phyloP scores from a whole-genome alignment of 768 basidiomycete genomes.

The Saitozyma podzolica region DNA sequence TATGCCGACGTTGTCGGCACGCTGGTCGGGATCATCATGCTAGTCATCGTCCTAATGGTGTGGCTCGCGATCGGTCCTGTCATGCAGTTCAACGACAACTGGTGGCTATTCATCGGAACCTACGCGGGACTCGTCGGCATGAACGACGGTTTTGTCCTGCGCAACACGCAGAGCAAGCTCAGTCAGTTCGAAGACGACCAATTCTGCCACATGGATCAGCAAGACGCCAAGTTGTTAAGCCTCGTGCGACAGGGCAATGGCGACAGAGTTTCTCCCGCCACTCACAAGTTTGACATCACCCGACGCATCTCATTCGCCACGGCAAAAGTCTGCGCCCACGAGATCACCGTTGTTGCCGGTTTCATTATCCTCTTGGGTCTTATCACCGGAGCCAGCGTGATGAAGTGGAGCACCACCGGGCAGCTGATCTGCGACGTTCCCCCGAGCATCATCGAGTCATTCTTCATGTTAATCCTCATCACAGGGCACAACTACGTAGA shows the following conservation, averaged over 20 bases:
- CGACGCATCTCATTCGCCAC: not conserved
- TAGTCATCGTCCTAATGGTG: not conserved
- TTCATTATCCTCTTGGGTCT: not conserved
- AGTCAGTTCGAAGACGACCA: not conserved
- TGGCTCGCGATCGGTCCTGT: conserved; percentile 8
- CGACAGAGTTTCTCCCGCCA: not conserved
- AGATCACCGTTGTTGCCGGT: not conserved
- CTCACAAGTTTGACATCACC: not conserved
- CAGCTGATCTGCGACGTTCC: conserved; percentile 5
- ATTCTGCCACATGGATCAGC: not conserved
- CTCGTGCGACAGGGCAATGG: not conserved
- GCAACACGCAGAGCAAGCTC: conserved; percentile 2
- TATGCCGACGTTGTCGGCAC: conserved; percentile 4
- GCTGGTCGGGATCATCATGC: conserved; percentile 2
- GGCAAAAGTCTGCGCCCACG: not conserved
- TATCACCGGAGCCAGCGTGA: not conserved
- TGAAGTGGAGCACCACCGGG: conserved; percentile 1
- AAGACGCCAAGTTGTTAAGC: not conserved
- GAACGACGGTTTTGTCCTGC: conserved; percentile 8
- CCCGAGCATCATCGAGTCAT: conserved; percentile 4
- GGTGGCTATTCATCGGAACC: conserved; percentile 11
- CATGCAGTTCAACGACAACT: conserved; percentile 3
- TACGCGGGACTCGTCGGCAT: conserved; percentile 7
- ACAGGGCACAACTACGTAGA: not conserved
- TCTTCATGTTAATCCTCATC: conserved; percentile 10